Conservation (phyloP, 495 filamentous ascomycete genomes). For the Bacidia gigantensis region DNA sequence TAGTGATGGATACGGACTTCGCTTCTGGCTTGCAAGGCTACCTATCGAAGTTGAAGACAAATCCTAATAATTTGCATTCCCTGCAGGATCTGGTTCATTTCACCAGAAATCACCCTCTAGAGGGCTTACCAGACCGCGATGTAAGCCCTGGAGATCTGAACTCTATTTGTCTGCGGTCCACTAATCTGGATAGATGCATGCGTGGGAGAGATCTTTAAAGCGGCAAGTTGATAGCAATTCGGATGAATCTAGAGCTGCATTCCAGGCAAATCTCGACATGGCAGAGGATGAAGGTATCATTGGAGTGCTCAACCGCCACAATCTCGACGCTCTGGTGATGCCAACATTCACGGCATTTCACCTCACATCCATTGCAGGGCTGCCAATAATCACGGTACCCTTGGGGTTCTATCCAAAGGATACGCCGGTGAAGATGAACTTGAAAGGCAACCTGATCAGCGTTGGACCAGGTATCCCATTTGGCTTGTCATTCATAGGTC, state of each 20-base stretch:
- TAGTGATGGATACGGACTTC: conserved; percentile 26
- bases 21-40: conserved; percentile 23
- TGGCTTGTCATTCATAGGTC: conserved; percentile 38
- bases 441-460: conserved; percentile 7
- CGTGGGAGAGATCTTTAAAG: conserved; percentile 25
- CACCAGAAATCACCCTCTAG: conserved; percentile 19
- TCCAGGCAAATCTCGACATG: conserved; percentile 20
- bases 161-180: neutral
- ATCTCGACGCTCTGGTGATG: conserved; percentile 31
- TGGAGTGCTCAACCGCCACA: conserved; percentile 23
- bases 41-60: conserved; percentile 22
- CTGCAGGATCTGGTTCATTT: conserved; percentile 23
- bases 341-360: conserved; percentile 22
- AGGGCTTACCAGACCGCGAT: conserved; percentile 25
- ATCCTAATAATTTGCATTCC: conserved; percentile 27
- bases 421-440: conserved; percentile 13
- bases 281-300: conserved; percentile 21
- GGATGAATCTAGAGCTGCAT: conserved; percentile 20
- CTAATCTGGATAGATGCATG: conserved; percentile 10
- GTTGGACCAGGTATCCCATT: conserved; percentile 23
- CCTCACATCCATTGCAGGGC: conserved; percentile 22
- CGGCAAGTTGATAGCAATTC: conserved; percentile 18
- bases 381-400: conserved; percentile 31
- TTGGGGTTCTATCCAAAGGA: conserved; percentile 27
- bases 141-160: neutral